These are phyloP conservation scores for Claviceps digitariae DNA, from an alignment of 2,329 filamentous ascomycete genomes.

Conservation along the genomic window DNA sequence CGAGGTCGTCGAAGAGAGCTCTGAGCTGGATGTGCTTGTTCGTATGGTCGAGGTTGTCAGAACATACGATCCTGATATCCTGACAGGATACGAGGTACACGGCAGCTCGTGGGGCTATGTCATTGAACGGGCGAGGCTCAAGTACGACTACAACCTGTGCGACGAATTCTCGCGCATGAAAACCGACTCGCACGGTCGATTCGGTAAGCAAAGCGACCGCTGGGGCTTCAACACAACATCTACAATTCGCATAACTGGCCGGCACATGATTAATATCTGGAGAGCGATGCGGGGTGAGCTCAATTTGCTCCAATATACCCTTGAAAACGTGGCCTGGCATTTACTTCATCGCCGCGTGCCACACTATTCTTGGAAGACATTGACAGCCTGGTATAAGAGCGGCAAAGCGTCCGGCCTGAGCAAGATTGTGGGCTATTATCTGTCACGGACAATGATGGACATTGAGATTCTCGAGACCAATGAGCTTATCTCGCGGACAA, in stretches of 20 bases:
- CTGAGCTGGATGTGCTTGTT: constrained; percentile 74
- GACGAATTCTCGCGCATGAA: constrained; percentile 88
- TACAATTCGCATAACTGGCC: constrained; percentile 79
- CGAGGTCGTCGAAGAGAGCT: constrained; percentile 59
- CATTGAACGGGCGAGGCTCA: constrained; percentile 72
- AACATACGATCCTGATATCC: constrained; percentile 72
- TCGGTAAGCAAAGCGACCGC: constrained; percentile 72
- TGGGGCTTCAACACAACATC: constrained; percentile 95
- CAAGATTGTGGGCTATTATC: constrained; percentile 67
- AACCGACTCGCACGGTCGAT: constrained; percentile 65
- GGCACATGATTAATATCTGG: constrained; percentile 97
- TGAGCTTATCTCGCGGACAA: constrained; percentile 76
- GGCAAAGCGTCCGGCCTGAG: constrained; percentile 53
- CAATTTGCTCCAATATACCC: constrained; percentile 82
- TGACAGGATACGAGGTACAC: constrained; percentile 92
- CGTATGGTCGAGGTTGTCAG: constrained; percentile 81
- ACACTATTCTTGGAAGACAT: constrained; percentile 65
- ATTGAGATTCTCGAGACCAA: constrained; percentile 86
- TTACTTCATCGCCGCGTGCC: constrained; percentile 77
- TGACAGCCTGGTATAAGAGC: constrained; percentile 73
- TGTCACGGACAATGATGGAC: constrained; percentile 62
- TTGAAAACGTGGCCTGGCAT: constrained; percentile 93
- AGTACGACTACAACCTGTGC: constrained; percentile 82
- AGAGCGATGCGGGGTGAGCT: constrained; percentile 88
- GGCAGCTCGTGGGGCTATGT: constrained; percentile 91